Base-by-base conservation (phyloP, 23 red algal genomes). In the Pyropia haitanensis region DNA sequence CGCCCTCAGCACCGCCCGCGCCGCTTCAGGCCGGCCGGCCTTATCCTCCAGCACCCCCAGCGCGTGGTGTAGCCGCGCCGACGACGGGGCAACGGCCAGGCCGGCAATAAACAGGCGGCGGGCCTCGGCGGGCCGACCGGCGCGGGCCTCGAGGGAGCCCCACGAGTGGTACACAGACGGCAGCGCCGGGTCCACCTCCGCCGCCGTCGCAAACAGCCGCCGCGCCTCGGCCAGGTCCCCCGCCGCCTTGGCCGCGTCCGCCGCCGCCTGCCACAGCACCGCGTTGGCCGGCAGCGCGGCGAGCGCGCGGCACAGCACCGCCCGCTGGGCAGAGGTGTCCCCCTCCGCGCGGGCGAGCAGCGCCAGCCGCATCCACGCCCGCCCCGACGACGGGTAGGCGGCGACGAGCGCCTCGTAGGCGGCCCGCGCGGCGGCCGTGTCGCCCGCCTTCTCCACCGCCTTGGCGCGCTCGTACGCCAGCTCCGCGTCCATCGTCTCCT, bases 31-130 rank as follows among this genome's bases (percentile, higher is more conserved):
- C n/a, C 75, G 80, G 16, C 87, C 86, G 12, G 65, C 53, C 32
- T 85, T 90, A 27, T 98, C 94, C 60, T 91, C 72, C 30, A 98
- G 66, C 19, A 98, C 81, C 7, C 84, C 94, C 33, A 98, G 60
- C n/a, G 86, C 59, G 56, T 89, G 77, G 72, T 87, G 78, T 7
- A 98, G 70, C 30, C 88, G 68, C 23, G 66, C 71, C 10, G 75
- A 71, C 16, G 49, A 60, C 14, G 94, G 94, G 49, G 68, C 78
- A 22, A 27, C 25, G 3, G 64, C 58, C 30, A 98, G 70, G 8
- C 94, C 94, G 14, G 77, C 24, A 7, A 62, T 24, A 44, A 88
- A 85, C 61, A 98, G 65, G 10, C 63, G 69, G 23, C 59, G 58
- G 1, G 85, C 94, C 32, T 53, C 50, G 16, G 65, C 75, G 6